phyloP scores from a whole-genome alignment of 78 protist species.

The Dictyostelium capitatum region DNA sequence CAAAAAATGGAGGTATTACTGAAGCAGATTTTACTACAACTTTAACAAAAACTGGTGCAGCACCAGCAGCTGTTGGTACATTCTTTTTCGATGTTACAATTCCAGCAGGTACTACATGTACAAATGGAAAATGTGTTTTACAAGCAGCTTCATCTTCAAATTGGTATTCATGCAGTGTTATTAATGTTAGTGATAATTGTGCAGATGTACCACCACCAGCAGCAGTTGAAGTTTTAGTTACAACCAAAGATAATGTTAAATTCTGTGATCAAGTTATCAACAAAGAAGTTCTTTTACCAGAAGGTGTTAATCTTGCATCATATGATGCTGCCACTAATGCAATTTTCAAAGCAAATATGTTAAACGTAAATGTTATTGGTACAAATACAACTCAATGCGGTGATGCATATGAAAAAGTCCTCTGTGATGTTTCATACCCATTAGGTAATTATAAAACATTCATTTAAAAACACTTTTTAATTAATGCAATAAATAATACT shows the following conservation, averaged over 20 bases:
- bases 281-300: constrained; percentile 20
- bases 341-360: constrained; percentile 3
- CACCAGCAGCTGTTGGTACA: constrained; percentile 4
- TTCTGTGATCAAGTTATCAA: constrained; percentile 19
- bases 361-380: constrained; percentile 23
- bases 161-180: constrained; percentile 43
- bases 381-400: constrained; percentile 14
- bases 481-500: no score
- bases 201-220: background rate
- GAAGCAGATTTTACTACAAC: background rate
- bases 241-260: background rate
- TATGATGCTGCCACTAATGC: background rate
- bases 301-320: background rate
- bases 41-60: background rate
- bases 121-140: background rate
- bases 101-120: constrained; percentile 29
- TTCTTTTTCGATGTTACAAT: background rate
- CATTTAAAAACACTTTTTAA: no score
- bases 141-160: background rate
- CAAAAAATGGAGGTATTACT: background rate
- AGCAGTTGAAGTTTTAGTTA: background rate
- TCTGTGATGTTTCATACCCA: constrained; percentile 58
- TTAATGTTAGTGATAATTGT: background rate
- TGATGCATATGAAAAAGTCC: background rate
- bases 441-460: no score